Conservation (phyloP, 192 early-diverging fungal genomes). For the Coemansia sp. region DNA sequence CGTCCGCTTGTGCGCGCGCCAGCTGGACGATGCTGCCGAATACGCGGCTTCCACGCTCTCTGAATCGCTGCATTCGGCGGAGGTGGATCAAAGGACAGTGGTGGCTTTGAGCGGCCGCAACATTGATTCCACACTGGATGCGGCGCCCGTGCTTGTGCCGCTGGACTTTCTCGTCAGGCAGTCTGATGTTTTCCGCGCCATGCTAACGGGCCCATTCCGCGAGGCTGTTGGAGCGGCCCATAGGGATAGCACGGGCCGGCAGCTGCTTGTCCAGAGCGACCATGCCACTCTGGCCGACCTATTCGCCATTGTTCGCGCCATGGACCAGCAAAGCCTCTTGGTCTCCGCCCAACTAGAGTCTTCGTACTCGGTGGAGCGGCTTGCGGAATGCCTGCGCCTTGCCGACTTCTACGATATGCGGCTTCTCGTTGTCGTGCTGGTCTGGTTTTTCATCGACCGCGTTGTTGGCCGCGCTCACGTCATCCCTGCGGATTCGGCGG, state of each 20-base stretch:
- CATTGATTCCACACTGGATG: background rate
- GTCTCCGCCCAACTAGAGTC: background rate
- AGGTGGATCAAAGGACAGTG: background rate
- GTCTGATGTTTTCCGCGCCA: constrained; percentile 34
- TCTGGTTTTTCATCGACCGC: constrained; percentile 12
- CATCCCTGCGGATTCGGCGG: background rate
- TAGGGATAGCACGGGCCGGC: background rate
- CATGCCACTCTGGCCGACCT: constrained; percentile 18
- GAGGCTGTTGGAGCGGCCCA: constrained; percentile 16
- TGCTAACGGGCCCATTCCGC: constrained; percentile 34
- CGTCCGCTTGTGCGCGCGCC: background rate
- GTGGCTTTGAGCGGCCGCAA: background rate
- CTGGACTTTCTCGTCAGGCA: constrained; percentile 14
- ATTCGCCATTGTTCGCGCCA: constrained; percentile 14
- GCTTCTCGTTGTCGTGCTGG: constrained; percentile 16
- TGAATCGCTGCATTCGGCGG: background rate
- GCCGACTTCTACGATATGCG: constrained; percentile 34
- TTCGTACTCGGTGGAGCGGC: background rate
- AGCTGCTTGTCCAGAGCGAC: constrained; percentile 16
- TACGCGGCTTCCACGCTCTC: background rate
- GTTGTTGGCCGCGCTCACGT: background rate
- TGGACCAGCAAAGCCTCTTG: too few relatives aligned
- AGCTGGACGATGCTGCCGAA: background rate
- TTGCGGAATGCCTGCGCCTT: constrained; percentile 11
- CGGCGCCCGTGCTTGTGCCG: constrained; percentile 5